These are phyloP conservation scores for Peterozyma xylosa DNA, from an alignment of 805 yeast genomes.

Conservation along the genomic window DNA sequence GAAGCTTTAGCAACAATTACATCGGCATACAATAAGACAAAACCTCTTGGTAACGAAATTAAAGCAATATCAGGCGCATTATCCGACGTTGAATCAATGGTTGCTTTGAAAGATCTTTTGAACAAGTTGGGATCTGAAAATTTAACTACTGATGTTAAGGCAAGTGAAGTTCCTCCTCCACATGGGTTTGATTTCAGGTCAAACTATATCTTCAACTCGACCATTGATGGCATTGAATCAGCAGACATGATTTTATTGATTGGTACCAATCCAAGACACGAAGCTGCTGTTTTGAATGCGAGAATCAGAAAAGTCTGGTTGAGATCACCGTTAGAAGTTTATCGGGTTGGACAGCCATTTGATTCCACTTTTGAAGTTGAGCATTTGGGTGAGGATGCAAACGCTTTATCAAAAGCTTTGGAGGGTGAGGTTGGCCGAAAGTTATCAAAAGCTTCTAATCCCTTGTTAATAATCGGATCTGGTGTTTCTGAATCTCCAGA, in stretches of 20 bases:
- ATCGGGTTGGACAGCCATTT: constrained; percentile 68
- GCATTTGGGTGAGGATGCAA: constrained; percentile 55
- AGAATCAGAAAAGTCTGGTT: constrained; percentile 81
- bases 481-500: constrained; percentile 66
- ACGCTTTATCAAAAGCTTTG: constrained; percentile 52
- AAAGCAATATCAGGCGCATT: constrained; percentile 80
- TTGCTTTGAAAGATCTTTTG: constrained; percentile 71
- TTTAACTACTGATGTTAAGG: constrained; percentile 61
- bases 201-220: constrained; percentile 72
- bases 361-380: constrained; percentile 67
- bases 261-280: constrained; percentile 86
- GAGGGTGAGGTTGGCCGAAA: constrained; percentile 63
- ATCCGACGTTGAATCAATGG: constrained; percentile 76
- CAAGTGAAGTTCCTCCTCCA: constrained; percentile 47
- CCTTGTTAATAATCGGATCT: constrained; percentile 76
- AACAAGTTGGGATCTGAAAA: constrained; percentile 78
- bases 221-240: constrained; percentile 71
- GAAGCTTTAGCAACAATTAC: constrained; percentile 70
- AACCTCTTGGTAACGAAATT: constrained; percentile 62
- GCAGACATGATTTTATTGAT: constrained; percentile 76
- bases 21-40: constrained; percentile 44
- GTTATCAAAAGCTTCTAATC: constrained; percentile 58
- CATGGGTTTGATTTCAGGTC: constrained; percentile 72
- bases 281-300: constrained; percentile 82
- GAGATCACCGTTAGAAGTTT: constrained; percentile 56